Base-by-base conservation (phyloP, 2,329 filamentous ascomycete genomes). In the Ambrosiella beaveri region DNA sequence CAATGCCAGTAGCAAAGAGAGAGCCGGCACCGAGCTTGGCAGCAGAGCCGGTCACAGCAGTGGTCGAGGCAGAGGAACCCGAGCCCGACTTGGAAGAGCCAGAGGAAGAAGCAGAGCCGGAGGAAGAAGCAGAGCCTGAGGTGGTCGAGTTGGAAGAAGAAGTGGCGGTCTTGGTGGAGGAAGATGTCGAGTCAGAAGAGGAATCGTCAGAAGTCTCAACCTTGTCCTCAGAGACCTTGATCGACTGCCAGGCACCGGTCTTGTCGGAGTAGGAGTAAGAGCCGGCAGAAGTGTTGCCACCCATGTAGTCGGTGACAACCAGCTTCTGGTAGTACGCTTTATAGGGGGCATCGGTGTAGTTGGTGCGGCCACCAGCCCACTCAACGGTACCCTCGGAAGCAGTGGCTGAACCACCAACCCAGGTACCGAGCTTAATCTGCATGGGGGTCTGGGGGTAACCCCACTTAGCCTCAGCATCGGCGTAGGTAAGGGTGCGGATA, bases 371-470 rank as follows among this genome's bases (percentile, higher is more conserved):
- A 62, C 82, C 84, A 58, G 80, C 79, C 81, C 81, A 85, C 61
- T 77, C 63, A 61, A 89, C 85, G 39, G 88, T 93, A 61, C 88
- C 88, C 60, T 77, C 68, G 40, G 79, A 67, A 64, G 87, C 85
- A 62, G 71, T 68, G 60, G 71, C 69, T 64, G 76, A 71, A 58
- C 80, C 79, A 57, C 74, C 80, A 53, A 80, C 77, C 82, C 84
- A 86, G 63, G 79, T 77, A 62, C 85, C 85, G 51, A 88, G 69
- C 69, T 81, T 83, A 65, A 88, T 68, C 68, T 82, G 79, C 79
- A 84, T 83, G 54, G 85, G 85, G 8, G 84, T 86, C 73, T 88
- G 84, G 52, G 85, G 85, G 73, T 79, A 87, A 63, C 77, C 75
- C 59, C 71, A 68, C 54, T 77, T 80, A 55, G 72, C 71, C 65